Base-by-base conservation (phyloP, 257 asterid genomes). In the Cruciata laevipes region DNA sequence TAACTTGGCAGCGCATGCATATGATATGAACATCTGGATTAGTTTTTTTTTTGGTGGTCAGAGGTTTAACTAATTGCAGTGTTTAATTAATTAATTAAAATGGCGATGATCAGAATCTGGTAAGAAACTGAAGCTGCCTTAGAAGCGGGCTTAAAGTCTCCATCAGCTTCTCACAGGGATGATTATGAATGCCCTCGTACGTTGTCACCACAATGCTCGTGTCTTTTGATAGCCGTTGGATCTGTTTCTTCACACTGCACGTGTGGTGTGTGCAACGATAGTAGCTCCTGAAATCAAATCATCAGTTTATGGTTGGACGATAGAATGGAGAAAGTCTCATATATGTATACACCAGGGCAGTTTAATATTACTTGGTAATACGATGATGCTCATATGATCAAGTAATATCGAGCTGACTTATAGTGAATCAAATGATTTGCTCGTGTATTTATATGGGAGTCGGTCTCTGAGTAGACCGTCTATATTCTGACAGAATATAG, bases 191-290 rank as follows among this genome's bases (percentile, higher is more conserved):
- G 76, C 96, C 96, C 67, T 92, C 97, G 62, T 89, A 92, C 0
- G 97, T 92, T 4, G 98, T 92, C 71, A 92, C 97, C 13, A 92
- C 98, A 6, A 90, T 67, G 70, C 82, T 63, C 32, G 81, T 89
- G 78, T 92, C 98, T 35, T 87, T 92, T 0, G 96, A 85, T 4
- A 81, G 94, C 72, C 98, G 81, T 78, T 89, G 98, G 61, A 89
- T 92, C 61, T 89, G 98, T 68, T 92, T 92, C 95, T 92, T 92
- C 79, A 92, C 98, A 66, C 81, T 87, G 95, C 98, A 92, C 0
- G 98, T 89, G 27, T 92, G 97, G 68, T 92, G 96, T 13, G 98
- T 89, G 87, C 98, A 92, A 3, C 98, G 91, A 53, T 92, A 92
- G 38, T 92, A 92, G 75, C 98, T 92, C 96, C 98, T 92, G 85